Base-by-base conservation (phyloP, 73 alveolate genomes). In the Blepharisma japonicum region DNA sequence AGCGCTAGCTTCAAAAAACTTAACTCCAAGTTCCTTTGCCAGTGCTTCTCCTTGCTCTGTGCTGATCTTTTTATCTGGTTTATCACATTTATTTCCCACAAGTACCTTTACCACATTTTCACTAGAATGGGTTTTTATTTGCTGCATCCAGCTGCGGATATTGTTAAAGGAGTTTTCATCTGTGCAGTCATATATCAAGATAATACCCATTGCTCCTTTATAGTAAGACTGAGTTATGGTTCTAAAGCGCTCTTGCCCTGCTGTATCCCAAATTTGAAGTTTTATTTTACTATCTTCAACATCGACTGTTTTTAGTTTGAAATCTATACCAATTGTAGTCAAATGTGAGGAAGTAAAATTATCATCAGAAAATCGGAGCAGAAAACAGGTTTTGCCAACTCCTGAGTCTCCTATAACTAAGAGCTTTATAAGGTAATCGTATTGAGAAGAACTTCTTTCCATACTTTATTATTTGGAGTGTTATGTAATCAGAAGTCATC, bases 261-360 rank as follows among this genome's bases (percentile, higher is more conserved):
- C 96, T 14, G 99, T 94, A 77, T 94, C 99, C 98, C 98, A 94
- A n/a, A 91, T 86, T 67, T 82, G 86, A 27, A 91, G 46, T 77
- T 76, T 71, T 8, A 87, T 87, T 38, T 71, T 48, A 39, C 83
- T 51, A 38, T 81, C 82, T 50, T 87, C 82, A n/a, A 90, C 79
- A 76, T 45, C 50, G 39, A 86, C n/a, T 48, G 83, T 85, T 80
- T 92, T 92, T 56, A 78, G 55, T 85, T 81, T 86, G 86, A 81
- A 88, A 77, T 91, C 94, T 77, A 84, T 82, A 0, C 91, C 94
- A 38, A 91, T 72, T 20, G 97, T 91, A 9, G 89, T 47, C 55
- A 78, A 45, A 80, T 80, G 91, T 55, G 71, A 74, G 56, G 80
- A 77, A 81, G 83, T 71, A 56, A 85, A 89, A 81, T 80, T 86